phyloP scores from a whole-genome alignment of 2,329 filamentous ascomycete species.

The Didymellaceae sp. region DNA sequence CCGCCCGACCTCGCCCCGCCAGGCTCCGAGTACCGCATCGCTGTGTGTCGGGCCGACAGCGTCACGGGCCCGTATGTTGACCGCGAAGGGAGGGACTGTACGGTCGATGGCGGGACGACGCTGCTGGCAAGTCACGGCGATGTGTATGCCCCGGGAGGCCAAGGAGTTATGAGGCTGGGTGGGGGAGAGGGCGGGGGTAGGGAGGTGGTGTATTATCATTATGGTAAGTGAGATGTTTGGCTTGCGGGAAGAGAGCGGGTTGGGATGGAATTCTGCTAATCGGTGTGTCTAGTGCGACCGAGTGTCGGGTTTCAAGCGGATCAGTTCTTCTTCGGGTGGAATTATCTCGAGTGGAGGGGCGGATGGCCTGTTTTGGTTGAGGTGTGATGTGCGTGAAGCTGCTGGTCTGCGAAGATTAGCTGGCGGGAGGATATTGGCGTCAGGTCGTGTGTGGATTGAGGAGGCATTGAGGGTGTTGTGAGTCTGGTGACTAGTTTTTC shows the following conservation, averaged over 20 bases:
- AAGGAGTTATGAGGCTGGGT: slow-evolving; percentile 30
- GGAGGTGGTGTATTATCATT: slow-evolving; percentile 42
- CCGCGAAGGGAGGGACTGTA: slow-evolving; percentile 35
- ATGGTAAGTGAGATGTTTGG: slow-evolving; percentile 25
- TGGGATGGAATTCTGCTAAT: not conserved
- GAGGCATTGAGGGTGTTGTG: no score
- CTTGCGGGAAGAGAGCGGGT: not conserved
- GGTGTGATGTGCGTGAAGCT: no score
- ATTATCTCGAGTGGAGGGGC: slow-evolving; percentile 36
- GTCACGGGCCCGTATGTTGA: slow-evolving; percentile 59
- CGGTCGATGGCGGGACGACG: slow-evolving; percentile 62
- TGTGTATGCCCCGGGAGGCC: slow-evolving; percentile 45
- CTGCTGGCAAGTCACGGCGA: slow-evolving; percentile 64
- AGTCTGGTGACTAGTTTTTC: no score
- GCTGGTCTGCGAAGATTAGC: no score
- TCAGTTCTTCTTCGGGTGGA: slow-evolving; percentile 41
- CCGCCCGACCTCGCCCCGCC: slow-evolving; percentile 54
- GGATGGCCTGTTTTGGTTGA: slow-evolving; percentile 33
- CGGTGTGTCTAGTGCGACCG: slow-evolving; percentile 23
- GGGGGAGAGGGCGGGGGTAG: slow-evolving; percentile 14
- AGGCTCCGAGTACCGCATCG: slow-evolving; percentile 68
- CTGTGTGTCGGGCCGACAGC: slow-evolving; percentile 62
- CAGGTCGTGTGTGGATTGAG: no score
- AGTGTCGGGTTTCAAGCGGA: slow-evolving; percentile 33
- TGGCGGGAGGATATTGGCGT: no score